phyloP scores from a whole-genome alignment of 2,329 filamentous ascomycete genomes.

The Stagonosporopsis chrysanthemi region DNA sequence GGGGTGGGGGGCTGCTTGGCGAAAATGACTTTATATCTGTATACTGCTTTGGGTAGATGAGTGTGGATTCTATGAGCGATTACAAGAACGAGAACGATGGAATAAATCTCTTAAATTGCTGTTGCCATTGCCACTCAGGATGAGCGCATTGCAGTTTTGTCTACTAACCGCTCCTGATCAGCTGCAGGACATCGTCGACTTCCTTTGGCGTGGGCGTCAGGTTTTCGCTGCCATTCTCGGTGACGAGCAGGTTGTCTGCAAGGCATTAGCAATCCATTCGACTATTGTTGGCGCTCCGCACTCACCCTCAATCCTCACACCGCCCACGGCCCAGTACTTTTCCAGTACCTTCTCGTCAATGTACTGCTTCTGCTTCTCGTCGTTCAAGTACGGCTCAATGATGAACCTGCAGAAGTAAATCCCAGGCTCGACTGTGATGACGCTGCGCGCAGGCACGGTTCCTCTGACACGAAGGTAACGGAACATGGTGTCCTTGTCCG shows the following conservation, averaged over 20 bases:
- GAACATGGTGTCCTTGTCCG: slow-evolving; percentile 83
- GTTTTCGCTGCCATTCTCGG: slow-evolving; percentile 79
- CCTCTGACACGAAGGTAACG: slow-evolving; percentile 83
- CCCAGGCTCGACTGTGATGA: slow-evolving; percentile 95
- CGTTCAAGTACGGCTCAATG: slow-evolving; percentile 72
- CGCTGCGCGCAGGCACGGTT: slow-evolving; percentile 75
- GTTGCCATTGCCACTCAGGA: neutral
- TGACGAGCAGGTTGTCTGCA: slow-evolving; percentile 81
- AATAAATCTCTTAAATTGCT: slow-evolving; percentile 8
- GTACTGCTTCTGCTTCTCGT: slow-evolving; percentile 66
- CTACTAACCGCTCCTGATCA: slow-evolving; percentile 55
- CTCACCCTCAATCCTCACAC: slow-evolving; percentile 80
- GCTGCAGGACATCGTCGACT: slow-evolving; percentile 68
- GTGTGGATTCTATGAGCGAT: neutral
- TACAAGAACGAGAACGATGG: slow-evolving; percentile 4
- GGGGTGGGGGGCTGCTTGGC: slow-evolving; percentile 5
- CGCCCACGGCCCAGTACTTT: slow-evolving; percentile 79
- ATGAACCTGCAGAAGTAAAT: slow-evolving; percentile 80
- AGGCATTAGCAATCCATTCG: slow-evolving; percentile 10
- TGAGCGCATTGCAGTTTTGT: neutral
- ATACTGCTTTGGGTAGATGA: neutral
- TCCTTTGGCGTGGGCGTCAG: slow-evolving; percentile 81
- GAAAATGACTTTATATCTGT: neutral
- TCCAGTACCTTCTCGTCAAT: slow-evolving; percentile 72
- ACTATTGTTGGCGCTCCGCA: neutral